Evolutionary conservation across 2,329 filamentous ascomycete species (phyloP), one percentile per base, ranked within the genome.

Genomic region (Colletotrichum liriopes): DNA sequence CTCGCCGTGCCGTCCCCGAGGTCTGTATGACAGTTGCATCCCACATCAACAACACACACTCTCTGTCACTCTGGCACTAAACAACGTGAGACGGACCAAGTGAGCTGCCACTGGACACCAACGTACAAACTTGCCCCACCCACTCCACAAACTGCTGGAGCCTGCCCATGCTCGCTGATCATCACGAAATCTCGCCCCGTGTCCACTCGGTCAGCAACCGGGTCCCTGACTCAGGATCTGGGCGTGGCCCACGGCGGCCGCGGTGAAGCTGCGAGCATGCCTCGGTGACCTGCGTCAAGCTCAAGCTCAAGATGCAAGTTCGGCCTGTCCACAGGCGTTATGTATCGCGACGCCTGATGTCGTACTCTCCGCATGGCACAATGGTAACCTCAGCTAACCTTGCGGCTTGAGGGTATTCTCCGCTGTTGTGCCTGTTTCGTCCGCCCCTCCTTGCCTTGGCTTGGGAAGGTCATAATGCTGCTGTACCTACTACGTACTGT

Each of bases 141-240:
- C 60, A 52, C 35, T 64, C 60, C 56, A 63, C 65, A 63, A 32
- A 60, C 37, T 63, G 47, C 55, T 62, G 55, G 58, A 61, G 37
- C 58, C 37, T 26, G 37, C 16, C 52, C 59, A 43, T 68, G 66
- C 35, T 65, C 59, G 63, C 23, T 43, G 60, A 68, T 71, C 68
- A 71, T 71, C 56, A 51, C 56, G 63, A 41, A 64, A 64, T 64
- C 49, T 47, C 49, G 60, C 62, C 32, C 54, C 54, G 54, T 55
- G 35, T 41, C 66, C 66, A 59, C 60, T 52, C 62, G 32, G 37
- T 52, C 61, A 54, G 37, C 47, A 37, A 23, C 61, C 11, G 43
- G 49, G 63, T 56, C 64, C 56, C 52, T 67, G 63, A 67, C 47
- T 60, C 63, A 54, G 23, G 32, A 54, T 65, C 49, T 49, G 32